Conservation (phyloP, 225 moss, liverwort and hornwort genomes). For the Pseudoscleropodium purum region DNA sequence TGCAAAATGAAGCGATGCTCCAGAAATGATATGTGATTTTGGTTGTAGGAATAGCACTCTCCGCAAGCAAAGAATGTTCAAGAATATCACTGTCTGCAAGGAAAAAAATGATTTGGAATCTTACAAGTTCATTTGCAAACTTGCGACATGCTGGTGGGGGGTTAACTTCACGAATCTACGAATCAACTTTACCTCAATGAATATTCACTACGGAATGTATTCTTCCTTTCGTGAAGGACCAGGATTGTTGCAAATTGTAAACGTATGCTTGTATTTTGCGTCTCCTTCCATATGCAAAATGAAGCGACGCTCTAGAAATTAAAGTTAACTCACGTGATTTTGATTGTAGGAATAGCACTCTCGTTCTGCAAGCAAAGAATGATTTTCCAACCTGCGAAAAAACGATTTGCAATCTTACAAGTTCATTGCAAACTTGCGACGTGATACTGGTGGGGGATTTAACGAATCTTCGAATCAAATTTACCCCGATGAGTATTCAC, state of each 20-base stretch:
- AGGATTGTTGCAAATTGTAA: no score
- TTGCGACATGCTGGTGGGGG: no score
- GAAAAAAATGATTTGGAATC: no score
- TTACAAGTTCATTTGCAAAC: no score
- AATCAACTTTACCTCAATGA: not conserved
- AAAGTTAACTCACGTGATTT: not conserved
- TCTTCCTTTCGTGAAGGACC: not conserved
- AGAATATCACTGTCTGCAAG: no score
- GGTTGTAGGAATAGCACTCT: not conserved
- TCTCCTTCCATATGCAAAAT: not conserved
- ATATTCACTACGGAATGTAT: not conserved
- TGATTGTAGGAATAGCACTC: not conserved
- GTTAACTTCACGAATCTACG: not conserved
- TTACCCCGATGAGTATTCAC: not conserved
- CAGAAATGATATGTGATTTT: not conserved
- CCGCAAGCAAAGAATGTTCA: not conserved
- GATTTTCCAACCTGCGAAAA: no score
- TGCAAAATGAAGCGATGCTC: not conserved
- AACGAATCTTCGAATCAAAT: not conserved
- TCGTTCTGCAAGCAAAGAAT: not conserved
- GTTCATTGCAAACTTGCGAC: not conserved
- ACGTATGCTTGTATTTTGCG: not conserved
- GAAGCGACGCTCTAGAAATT: not conserved
- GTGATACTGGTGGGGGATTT: no score
- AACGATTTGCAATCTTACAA: no score